Conservation (phyloP, 1,284 basidiomycete species). For the Rhizoctonia solani region DNA sequence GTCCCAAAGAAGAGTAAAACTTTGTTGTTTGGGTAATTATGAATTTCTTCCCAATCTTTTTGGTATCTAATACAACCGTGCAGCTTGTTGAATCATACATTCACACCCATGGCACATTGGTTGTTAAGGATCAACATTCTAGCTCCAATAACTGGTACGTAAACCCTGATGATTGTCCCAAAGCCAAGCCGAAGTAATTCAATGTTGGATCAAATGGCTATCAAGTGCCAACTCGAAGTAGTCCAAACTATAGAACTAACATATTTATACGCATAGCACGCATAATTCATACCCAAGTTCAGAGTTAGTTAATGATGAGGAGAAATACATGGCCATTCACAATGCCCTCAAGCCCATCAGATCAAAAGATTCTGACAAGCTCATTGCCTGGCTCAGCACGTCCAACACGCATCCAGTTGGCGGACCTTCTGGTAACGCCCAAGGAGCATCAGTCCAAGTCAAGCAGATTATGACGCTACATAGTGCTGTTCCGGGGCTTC, state of each 20-base stretch:
- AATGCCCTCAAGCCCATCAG: constrained; percentile 70
- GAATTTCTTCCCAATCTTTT: background rate
- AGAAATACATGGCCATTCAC: constrained; percentile 43
- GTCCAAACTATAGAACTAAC: constrained; percentile 40
- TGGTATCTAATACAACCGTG: background rate
- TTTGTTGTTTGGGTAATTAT: constrained; percentile 71
- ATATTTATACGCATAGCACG: background rate
- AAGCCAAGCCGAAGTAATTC: background rate
- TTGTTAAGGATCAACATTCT: constrained; percentile 80
- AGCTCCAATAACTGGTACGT: constrained; percentile 74
- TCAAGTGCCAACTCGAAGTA: constrained; percentile 49
- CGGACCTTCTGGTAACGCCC: constrained; percentile 54
- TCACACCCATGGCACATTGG: constrained; percentile 84
- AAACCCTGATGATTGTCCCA: background rate
- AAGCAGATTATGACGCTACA: constrained; percentile 76
- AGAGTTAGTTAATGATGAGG: constrained; percentile 73
- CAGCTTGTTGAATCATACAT: constrained; percentile 64
- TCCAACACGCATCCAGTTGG: constrained; percentile 55
- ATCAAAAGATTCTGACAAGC: constrained; percentile 86
- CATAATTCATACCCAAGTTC: background rate
- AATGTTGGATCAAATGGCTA: constrained; percentile 41
- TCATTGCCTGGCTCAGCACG: constrained; percentile 70
- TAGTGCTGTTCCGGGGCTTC: constrained; percentile 67
- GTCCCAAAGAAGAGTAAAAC: constrained; percentile 63
- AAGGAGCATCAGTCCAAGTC: constrained; percentile 69